Evolutionary conservation across 2,329 filamentous ascomycete genomes (phyloP), one percentile per base, ranked within the genome.

Genomic region (Falciphora oryzae): DNA sequence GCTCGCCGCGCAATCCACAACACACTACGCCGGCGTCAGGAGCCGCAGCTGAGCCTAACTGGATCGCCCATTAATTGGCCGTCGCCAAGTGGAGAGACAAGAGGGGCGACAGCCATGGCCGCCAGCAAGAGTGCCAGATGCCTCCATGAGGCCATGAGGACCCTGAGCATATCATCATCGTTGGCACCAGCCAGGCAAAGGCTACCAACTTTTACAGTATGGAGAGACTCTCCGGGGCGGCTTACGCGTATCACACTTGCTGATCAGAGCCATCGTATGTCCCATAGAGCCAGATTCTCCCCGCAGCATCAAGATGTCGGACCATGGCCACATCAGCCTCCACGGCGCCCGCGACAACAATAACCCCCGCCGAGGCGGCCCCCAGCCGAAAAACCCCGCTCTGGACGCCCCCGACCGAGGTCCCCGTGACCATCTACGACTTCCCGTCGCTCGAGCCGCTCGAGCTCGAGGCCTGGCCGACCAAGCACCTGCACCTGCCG

Each of bases 381-480:
- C 29, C 35, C 18, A 16, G 13, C 25, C 58, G 38, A 16, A 44
- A 22, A 63, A 25, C 60, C 14, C 32, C 53, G 56, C 56, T 63
- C 32, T 63, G 62, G 62, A 63, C 25, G 32, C 63, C 66, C n/a
- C 65, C 50, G 31, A 80, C 82, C 69, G 87, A 86, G 35, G 91
- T 96, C 65, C 86, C 91, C 64, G 84, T 94, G 67, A 98, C 94
- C 64, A 86, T 97, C 77, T 93, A 97, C 85, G 82, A 83, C 74
- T 99, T 98, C 80, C 95, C 95, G 50, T 86, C 88, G 14, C 87
- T 97, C 78, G 93, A 97, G 77, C 95, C 95, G 29, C 81, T 87
- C 61, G 82, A 86, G 62, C 89, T 96, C 75, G 86, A 91, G 74
- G 79, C 86, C 71, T 98, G 93, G 81, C 88, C 90, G 57, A 81